Evolutionary conservation across 164 flowering plant species (phyloP).

Genomic region (Vitis cinerea): DNA sequence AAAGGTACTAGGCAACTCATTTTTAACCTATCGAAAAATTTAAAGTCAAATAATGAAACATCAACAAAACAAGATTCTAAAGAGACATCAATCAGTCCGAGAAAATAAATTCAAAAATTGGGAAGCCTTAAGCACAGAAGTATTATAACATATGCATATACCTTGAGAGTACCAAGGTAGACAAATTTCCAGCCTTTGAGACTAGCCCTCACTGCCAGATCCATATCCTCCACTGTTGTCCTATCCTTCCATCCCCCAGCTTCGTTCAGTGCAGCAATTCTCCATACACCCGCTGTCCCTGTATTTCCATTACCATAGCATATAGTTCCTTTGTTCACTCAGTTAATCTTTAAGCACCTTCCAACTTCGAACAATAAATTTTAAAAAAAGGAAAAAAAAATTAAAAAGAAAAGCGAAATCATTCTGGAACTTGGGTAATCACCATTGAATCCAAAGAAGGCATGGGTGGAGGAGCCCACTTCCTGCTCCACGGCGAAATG

Average conservation of each 20-base stretch:
- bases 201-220: slow-evolving; percentile 65
- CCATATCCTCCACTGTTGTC: slow-evolving; percentile 72
- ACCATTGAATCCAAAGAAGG: slow-evolving; percentile 80
- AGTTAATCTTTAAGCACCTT: too few species aligned
- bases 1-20: slow-evolving; percentile 67
- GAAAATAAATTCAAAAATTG: not conserved
- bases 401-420: not conserved
- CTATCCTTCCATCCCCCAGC: slow-evolving; percentile 77
- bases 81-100: not conserved
- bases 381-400: not conserved
- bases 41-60: not conserved
- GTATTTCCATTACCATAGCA: not conserved
- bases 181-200: slow-evolving; percentile 69
- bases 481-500: slow-evolving; percentile 79
- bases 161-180: slow-evolving; percentile 43
- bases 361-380: not conserved
- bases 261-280: slow-evolving; percentile 51
- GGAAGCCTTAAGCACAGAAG: too few species aligned
- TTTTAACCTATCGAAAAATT: slow-evolving; percentile 45
- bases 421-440: not conserved
- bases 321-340: too few species aligned
- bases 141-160: slow-evolving; percentile 7
- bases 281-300: slow-evolving; percentile 73
- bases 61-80: not conserved
- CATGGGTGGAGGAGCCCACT: slow-evolving; percentile 62